Evolutionary conservation across 106 monocot genomes (phyloP).

Genomic region (Allium cepa): DNA sequence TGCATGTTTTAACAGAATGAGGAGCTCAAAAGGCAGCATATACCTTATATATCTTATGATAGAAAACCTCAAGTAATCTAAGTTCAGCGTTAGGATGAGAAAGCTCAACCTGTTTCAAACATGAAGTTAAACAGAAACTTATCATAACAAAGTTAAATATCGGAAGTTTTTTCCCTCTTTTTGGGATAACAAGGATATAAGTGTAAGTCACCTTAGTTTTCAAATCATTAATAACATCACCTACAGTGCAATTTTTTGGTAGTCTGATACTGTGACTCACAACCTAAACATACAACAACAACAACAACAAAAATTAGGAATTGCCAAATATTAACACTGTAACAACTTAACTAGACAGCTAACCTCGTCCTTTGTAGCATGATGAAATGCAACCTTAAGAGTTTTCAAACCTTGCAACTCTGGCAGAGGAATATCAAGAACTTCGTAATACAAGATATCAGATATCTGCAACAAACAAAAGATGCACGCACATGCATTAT

Average conservation of each 20-base stretch:
- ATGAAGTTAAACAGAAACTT: background rate
- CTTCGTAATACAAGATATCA: constrained; percentile 96
- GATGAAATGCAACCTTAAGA: constrained; percentile 96
- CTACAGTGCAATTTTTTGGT: constrained; percentile 73
- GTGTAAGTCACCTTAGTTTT: constrained; percentile 61
- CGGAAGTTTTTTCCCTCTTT: background rate
- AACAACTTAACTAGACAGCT: background rate
- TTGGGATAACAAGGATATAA: background rate
- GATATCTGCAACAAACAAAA: constrained; percentile 48
- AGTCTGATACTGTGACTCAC: constrained; percentile 64
- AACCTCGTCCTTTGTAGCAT: constrained; percentile 92
- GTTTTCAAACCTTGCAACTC: constrained; percentile 91
- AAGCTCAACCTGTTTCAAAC: constrained; percentile 58
- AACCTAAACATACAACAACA: constrained; percentile 34
- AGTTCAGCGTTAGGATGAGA: constrained; percentile 76
- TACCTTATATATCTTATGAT: constrained; percentile 93
- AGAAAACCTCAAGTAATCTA: constrained; percentile 74
- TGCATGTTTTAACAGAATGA: no score
- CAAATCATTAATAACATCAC: constrained; percentile 70
- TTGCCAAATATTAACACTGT: background rate
- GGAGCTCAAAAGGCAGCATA: no score
- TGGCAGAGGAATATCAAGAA: constrained; percentile 91
- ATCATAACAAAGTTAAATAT: background rate
- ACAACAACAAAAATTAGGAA: background rate
- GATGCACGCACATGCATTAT: background rate